These are phyloP conservation scores for Botrytis sinoallii DNA, from an alignment of 2,329 filamentous ascomycete genomes.

Conservation along the genomic window DNA sequence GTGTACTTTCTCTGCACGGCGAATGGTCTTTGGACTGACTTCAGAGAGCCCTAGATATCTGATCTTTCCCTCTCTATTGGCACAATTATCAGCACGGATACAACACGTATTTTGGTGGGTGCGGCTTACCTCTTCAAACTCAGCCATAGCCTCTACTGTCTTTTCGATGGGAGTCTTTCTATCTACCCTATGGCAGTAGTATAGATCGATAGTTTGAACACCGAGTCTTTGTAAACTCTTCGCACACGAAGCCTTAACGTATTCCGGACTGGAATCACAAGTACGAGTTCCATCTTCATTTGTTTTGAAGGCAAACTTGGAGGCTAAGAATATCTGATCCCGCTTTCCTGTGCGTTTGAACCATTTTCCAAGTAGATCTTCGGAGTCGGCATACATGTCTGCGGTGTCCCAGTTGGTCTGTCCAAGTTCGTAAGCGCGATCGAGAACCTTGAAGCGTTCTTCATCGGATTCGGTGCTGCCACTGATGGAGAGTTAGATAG, in stretches of 20 bases:
- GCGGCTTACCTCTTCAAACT: constrained; percentile 39
- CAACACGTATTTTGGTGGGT: not conserved
- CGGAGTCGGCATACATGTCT: constrained; percentile 44
- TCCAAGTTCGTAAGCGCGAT: constrained; percentile 42
- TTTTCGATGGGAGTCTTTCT: constrained; percentile 43
- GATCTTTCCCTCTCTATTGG: constrained; percentile 49
- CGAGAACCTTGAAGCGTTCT: constrained; percentile 41
- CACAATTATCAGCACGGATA: constrained; percentile 18
- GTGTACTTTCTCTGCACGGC: constrained; percentile 48
- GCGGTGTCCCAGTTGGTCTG: constrained; percentile 41
- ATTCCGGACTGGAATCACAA: constrained; percentile 42
- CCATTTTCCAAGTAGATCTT: constrained; percentile 49
- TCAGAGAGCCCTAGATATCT: constrained; percentile 56
- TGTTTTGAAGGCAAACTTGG: constrained; percentile 46
- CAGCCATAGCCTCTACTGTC: constrained; percentile 42
- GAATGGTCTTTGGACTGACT: constrained; percentile 48
- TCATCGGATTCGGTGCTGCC: constrained; percentile 34
- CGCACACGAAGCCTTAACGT: constrained; percentile 43
- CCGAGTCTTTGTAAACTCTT: constrained; percentile 43
- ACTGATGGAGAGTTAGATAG: constrained; percentile 21
- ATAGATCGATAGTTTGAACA: constrained; percentile 41
- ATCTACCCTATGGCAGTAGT: constrained; percentile 40
- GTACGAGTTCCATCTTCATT: not conserved
- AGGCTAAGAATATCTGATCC: constrained; percentile 50
- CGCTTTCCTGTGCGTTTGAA: constrained; percentile 45